A percentile compares a stretch with the other conserved stretches of the same genome.
phyloP scores from a whole-genome alignment of 176 grass and related monocot species.

The Eragrostis curvula region DNA sequence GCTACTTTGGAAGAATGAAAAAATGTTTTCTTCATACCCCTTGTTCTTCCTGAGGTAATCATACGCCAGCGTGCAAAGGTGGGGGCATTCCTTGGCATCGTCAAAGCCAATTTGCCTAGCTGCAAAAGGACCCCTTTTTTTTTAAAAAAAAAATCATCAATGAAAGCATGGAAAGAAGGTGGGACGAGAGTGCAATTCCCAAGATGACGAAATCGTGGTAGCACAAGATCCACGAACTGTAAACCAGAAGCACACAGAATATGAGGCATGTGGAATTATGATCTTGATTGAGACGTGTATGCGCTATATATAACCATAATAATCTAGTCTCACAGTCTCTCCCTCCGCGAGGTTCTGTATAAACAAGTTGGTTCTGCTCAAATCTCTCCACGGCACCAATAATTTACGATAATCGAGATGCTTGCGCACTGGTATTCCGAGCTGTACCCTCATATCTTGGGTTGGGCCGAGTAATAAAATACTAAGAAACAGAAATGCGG shows the following conservation, averaged over 20 bases:
- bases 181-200: not conserved
- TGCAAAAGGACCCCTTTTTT: constrained; percentile 29
- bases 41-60: constrained; percentile 81
- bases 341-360: not conserved
- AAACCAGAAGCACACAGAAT: constrained; percentile 23
- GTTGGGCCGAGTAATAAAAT: constrained; percentile 25
- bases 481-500: not conserved
- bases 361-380: constrained; percentile 31
- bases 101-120: constrained; percentile 85
- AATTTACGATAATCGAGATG: not conserved
- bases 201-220: constrained; percentile 10
- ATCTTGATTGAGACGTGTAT: constrained; percentile 14
- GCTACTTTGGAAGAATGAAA: constrained; percentile 67
- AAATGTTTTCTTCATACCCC: constrained; percentile 74
- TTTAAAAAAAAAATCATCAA: not conserved
- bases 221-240: constrained; percentile 7
- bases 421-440: constrained; percentile 21
- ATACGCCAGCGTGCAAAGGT: constrained; percentile 74
- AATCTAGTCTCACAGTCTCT: not conserved
- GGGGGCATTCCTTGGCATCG: constrained; percentile 65
- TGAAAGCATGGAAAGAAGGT: not conserved
- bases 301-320: constrained; percentile 26
- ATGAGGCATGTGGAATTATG: constrained; percentile 36
- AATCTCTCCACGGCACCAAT: constrained; percentile 28
- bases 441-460: constrained; percentile 33